Base-by-base conservation (phyloP, 768 basidiomycete species). In the Psilocybe subaeruginosa region DNA sequence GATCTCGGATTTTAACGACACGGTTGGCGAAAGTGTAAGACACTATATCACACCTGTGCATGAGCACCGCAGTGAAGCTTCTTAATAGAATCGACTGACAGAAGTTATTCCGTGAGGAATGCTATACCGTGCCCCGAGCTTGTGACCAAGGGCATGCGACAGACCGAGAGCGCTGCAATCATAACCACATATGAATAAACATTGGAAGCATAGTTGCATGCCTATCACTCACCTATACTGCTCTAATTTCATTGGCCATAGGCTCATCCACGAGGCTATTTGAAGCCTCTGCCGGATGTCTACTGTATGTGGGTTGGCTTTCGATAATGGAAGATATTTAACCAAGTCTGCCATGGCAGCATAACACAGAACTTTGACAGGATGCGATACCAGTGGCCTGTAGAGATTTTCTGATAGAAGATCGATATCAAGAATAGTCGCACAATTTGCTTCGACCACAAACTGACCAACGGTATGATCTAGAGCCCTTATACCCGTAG, bases 41-140 rank as follows among this genome's bases (percentile, higher is more conserved):
- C 91, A 92, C 90, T 92, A 55, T 37, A 41, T 45, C 29, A 33
- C 45, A 39, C 55, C 46, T 9, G 11, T 23, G 2, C 17, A 41
- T 59, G 16, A 60, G 35, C 35, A 45, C 57, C 14, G 31, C 61
- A 31, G 59, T 19, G 31, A 35, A 67, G 47, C 51, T 54, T 49
- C 43, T 51, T 59, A 49, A 16, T 12, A 49, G 5, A 8, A 68
- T 43, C 9, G 8, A 64, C 85, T 73, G 63, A 90, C 90, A n/a
- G 91, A 92, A 3, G 92, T 92, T 63, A 92, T 89, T 8, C 92
- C 92, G 70, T 94, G 91, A 19, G 91, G 89, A 58, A 94, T 92
- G 54, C 79, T 74, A 68, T 92, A 93, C 46, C 78, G 77, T 16
- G 90, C 90, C 3, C 91, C 91, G 9, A 91, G 80, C 67, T 81